Conservation (phyloP, 192 early-diverging fungal genomes). For the Coemansia sp. region DNA sequence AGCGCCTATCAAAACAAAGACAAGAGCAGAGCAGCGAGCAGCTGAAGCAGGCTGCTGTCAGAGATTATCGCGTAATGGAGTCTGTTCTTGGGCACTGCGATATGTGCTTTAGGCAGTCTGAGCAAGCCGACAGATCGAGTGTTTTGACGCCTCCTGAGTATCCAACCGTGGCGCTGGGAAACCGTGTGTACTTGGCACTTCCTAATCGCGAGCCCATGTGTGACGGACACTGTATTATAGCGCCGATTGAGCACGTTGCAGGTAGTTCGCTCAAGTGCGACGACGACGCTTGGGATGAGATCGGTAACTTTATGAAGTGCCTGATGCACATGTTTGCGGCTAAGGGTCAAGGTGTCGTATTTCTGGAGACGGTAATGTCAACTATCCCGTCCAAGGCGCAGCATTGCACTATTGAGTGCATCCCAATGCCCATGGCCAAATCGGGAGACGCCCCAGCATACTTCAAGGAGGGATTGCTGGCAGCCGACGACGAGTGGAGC, state of each 20-base stretch:
- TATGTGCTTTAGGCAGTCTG: conserved; percentile 69
- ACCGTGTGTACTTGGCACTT: conserved; percentile 76
- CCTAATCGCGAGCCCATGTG: conserved; percentile 73
- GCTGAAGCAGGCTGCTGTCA: conserved; percentile 65
- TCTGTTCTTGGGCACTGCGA: conserved; percentile 58
- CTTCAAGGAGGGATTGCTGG: conserved; percentile 85
- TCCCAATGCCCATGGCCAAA: conserved; percentile 80
- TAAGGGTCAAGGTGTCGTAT: conserved; percentile 70
- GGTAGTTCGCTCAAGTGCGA: conserved; percentile 82
- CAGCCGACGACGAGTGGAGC: conserved; percentile 85
- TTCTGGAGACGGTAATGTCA: conserved; percentile 89
- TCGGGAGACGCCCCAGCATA: conserved; percentile 79
- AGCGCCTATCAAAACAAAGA: conserved; percentile 66
- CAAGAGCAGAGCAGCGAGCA: conserved; percentile 65
- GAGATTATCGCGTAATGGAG: conserved; percentile 70
- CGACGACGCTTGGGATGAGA: conserved; percentile 93
- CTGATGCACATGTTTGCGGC: conserved; percentile 85
- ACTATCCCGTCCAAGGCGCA: conserved; percentile 63
- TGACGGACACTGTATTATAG: conserved; percentile 88
- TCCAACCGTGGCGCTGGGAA: conserved; percentile 77
- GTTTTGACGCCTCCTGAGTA: conserved; percentile 65
- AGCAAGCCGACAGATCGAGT: conserved; percentile 23
- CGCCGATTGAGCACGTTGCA: conserved; percentile 81
- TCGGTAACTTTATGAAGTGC: conserved; percentile 95
- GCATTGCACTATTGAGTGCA: conserved; percentile 90